These are phyloP conservation scores for Neurospora cerealis DNA, from an alignment of 495 filamentous ascomycete genomes.

Conservation along the genomic window DNA sequence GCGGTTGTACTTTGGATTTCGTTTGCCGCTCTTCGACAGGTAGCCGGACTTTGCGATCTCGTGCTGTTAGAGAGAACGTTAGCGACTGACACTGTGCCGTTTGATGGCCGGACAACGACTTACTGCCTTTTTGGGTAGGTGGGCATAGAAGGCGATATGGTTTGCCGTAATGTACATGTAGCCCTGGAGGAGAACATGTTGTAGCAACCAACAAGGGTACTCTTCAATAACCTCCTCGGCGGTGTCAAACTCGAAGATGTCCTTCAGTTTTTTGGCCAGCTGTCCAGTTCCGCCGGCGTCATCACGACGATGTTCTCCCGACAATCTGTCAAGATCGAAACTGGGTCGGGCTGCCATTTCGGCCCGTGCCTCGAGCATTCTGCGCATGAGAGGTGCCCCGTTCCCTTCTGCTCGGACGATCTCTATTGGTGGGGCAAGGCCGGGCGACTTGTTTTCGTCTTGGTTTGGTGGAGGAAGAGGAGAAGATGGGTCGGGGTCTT, in stretches of 20 bases:
- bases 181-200: conserved; percentile 85
- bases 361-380: conserved; percentile 74
- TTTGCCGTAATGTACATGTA: conserved; percentile 94
- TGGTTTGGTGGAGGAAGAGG: background rate
- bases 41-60: conserved; percentile 79
- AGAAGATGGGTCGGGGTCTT: background rate
- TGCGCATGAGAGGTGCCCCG: conserved; percentile 64
- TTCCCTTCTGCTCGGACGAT: conserved; percentile 23
- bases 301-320: conserved; percentile 19
- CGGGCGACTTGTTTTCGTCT: background rate
- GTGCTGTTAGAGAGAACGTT: conserved; percentile 41
- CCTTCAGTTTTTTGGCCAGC: conserved; percentile 62
- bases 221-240: conserved; percentile 84
- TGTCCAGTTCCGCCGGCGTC: conserved; percentile 26
- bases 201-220: conserved; percentile 89
- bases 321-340: conserved; percentile 37
- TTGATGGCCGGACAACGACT: conserved; percentile 14
- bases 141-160: conserved; percentile 96
- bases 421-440: conserved; percentile 18
- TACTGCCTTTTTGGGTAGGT: conserved; percentile 82
- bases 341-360: conserved; percentile 47
- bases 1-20: conserved; percentile 80
- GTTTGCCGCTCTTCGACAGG: conserved; percentile 78
- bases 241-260: conserved; percentile 80
- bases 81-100: conserved; percentile 1